Percentiles rank a stretch among this genome's conserved stretches.
These are phyloP conservation scores for Vitis labrusca DNA, from an alignment of 164 flowering plant genomes.

Conservation along the genomic window DNA sequence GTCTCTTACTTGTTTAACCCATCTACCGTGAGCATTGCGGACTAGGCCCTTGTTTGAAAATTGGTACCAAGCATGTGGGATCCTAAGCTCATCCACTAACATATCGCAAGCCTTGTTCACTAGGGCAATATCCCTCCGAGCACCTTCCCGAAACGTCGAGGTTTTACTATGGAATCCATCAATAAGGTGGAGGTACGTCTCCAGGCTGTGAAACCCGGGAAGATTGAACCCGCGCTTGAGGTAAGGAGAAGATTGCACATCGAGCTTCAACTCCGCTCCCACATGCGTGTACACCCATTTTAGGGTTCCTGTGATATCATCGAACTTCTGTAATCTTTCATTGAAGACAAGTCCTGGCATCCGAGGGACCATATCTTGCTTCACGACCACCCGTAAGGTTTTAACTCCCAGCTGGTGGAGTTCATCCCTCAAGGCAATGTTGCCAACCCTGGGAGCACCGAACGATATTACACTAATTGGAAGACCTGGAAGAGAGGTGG, in stretches of 20 bases:
- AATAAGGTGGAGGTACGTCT: too few species aligned
- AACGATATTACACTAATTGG: conserved; percentile 41
- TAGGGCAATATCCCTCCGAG: too few species aligned
- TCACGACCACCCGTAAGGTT: conserved; percentile 33
- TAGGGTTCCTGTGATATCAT: conserved; percentile 28
- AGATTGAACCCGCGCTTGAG: conserved; percentile 35
- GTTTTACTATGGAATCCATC: too few species aligned
- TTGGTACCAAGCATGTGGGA: too few species aligned
- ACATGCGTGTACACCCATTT: conserved; percentile 56
- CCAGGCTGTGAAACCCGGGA: conserved; percentile 30
- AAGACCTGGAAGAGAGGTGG: conserved; percentile 22
- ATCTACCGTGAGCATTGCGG: too few species aligned
- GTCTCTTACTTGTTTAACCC: too few species aligned
- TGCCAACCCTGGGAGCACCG: conserved; percentile 51
- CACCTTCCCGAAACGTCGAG: too few species aligned
- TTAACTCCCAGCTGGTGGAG: conserved; percentile 40
- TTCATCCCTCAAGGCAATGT: conserved; percentile 36
- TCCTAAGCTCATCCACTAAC: too few species aligned
- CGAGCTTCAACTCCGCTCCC: conserved; percentile 47
- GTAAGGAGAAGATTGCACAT: conserved; percentile 33
- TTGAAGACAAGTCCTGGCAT: conserved; percentile 48
- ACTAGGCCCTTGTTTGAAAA: too few species aligned
- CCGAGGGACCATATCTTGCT: conserved; percentile 48
- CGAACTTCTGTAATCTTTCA: conserved; percentile 29
- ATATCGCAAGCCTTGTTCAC: too few species aligned